Conservation (phyloP, 2,329 filamentous ascomycete genomes). For the Zelopaecilomyces penicillatus region DNA sequence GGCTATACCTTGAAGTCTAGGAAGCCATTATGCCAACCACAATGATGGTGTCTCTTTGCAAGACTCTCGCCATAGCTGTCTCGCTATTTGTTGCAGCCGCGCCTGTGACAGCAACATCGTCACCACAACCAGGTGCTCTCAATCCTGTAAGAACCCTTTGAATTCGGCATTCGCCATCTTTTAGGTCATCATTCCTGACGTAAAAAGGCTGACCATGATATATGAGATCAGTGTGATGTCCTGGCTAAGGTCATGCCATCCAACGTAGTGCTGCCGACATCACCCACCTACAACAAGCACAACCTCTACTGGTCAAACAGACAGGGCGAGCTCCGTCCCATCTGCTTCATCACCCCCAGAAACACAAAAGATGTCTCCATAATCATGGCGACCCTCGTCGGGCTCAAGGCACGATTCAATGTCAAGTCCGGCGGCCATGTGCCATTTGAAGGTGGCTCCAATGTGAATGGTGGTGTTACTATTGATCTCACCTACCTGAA, state of each 20-base stretch:
- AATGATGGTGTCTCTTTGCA: no score
- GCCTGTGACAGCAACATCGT: no score
- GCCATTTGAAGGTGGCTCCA: slow-evolving; percentile 5
- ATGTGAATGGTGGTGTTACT: slow-evolving; percentile 13
- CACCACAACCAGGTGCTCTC: no score
- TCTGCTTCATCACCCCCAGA: slow-evolving; percentile 12
- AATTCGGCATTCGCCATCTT: no score
- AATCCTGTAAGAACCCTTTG: no score
- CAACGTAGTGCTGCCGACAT: slow-evolving; percentile 1
- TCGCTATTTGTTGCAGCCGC: no score
- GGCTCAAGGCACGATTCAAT: slow-evolving; percentile 7
- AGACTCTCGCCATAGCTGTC: no score
- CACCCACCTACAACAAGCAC: not conserved
- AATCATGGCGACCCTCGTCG: slow-evolving; percentile 10
- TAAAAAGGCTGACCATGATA: no score
- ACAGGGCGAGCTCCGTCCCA: slow-evolving; percentile 16
- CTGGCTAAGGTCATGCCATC: not conserved
- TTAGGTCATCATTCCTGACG: no score
- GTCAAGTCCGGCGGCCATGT: slow-evolving; percentile 12
- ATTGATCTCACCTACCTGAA: slow-evolving; percentile 14
- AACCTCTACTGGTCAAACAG: slow-evolving; percentile 24
- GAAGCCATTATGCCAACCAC: no score
- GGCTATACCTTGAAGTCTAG: no score
- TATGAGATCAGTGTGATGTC: not conserved
- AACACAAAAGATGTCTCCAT: slow-evolving; percentile 10